Base-by-base conservation (phyloP, 1,284 basidiomycete species). In the Malassezia sympodialis region DNA sequence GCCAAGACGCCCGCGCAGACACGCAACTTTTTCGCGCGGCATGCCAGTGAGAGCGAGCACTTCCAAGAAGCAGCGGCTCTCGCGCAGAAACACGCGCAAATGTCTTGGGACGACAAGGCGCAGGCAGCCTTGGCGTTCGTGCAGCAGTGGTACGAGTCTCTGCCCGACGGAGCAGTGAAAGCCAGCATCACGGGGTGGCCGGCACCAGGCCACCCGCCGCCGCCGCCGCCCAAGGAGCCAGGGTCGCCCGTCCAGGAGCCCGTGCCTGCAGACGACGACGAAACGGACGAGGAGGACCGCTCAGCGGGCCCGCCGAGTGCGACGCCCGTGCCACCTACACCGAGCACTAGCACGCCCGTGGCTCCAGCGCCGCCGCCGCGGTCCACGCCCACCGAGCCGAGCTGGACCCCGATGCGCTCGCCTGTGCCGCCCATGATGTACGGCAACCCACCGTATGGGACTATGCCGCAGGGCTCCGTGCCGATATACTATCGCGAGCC, bases 1-100 rank as follows among this genome's bases (percentile, higher is more conserved):
- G 83, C 82, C 68, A 90, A 90, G 82, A 87, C 85, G 8, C 82
- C 82, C 3, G 79, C 83, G 8, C 87, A 90, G 78, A 85, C 87
- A 45, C 79, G 79, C 57, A 83, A 84, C 67, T 88, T 80, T 72
- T 84, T 83, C 53, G 57, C 66, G 17, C 59, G 58, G 40, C 72
- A 73, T 53, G 64, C 62, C 12, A 57, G 60, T 51, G 69, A 72
- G 34, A 51, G 54, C 27, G 65, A 65, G 37, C 70, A 72, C 56
- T 61, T 63, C 19, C 68, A 72, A 23, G 67, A 68, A 10, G 66
- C 64, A 4, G 53, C 53, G 5, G 59, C 56, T 11, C 41, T 71
- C 4, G 65, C 66, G 7, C 62, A 66, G 21, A 49, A 53, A 23
- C 65, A 72, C 21, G 59, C 62, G 5, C 46, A 53, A 11, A 55